Evolutionary conservation across 306 rosid genomes (phyloP).

Genomic region (Crataegus laevigata): DNA sequence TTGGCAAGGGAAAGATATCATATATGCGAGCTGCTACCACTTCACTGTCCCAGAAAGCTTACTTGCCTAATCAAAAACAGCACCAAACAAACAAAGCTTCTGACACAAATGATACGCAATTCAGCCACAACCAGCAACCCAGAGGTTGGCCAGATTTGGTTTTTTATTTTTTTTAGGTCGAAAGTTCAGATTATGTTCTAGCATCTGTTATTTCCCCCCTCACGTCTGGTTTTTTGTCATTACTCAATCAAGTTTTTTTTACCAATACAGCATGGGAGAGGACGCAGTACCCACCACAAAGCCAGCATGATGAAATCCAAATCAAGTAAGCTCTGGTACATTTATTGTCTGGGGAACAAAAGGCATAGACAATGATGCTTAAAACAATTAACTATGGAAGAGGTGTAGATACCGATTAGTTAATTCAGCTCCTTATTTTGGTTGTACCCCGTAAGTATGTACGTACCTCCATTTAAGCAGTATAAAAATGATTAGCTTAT

Average conservation of each 20-base stretch:
- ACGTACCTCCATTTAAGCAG: neutral
- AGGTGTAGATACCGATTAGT: neutral
- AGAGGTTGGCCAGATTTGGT: conserved; percentile 9
- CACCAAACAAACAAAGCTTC: neutral
- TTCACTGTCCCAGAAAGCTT: conserved; percentile 17
- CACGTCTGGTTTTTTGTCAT: neutral
- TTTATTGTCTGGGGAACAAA: neutral
- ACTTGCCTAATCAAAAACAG: conserved; percentile 10
- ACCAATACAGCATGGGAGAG: conserved; percentile 31
- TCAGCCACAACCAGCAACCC: conserved; percentile 13
- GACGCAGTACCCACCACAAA: neutral
- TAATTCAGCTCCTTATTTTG: neutral
- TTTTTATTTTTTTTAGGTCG: no score
- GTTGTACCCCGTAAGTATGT: neutral
- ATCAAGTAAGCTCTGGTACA: conserved; percentile 46
- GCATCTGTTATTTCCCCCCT: neutral
- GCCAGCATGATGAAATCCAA: conserved; percentile 19
- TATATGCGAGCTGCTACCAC: conserved; percentile 34
- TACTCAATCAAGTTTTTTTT: neutral
- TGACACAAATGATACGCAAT: conserved; percentile 6
- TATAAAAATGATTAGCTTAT: neutral
- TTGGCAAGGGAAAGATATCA: conserved; percentile 64
- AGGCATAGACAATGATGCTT: neutral
- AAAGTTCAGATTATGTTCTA: neutral
- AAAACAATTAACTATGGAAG: neutral